Base-by-base conservation (phyloP, 306 rosid species). In the Cucurbita argyrosperma region DNA sequence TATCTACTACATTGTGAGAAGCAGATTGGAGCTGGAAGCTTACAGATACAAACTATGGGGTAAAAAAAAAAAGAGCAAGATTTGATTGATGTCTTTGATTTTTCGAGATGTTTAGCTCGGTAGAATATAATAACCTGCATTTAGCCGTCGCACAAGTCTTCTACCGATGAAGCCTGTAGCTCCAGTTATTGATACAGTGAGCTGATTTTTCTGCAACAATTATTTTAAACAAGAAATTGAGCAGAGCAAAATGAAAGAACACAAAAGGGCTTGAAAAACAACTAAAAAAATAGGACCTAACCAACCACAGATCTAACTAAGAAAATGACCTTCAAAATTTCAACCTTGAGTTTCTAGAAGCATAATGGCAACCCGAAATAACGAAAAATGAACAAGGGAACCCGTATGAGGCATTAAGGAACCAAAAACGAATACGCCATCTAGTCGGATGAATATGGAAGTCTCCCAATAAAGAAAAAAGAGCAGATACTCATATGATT, bases 131-230 rank as follows among this genome's bases (percentile, higher is more conserved):
- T 83, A 63, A 95, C 99, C 99, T 87, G 96, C 87, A 21, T 83
- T 87, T 45, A 95, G 88, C 87, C 89, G 84, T 79, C 88, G 96
- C 82, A 95, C 99, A 87, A 95, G 82, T 81, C 91, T 87, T 85
- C 76, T 85, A 79, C 99, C 97, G 13, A 95, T 84, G 81, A 91
- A 95, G 60, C 99, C 99, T 7, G 99, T 95, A 59, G 97, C 99
- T 83, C 99, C 97, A 64, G 99, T 95, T 73, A 95, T 72, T 46
- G 97, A 91, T 77, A 94, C 78, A 51, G 86, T 85, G 90, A 90
- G 83, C 78, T 84, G 83, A 79, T 79, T 82, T 76, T 79, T 87
- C 92, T 81, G 84, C 81, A 83, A 85, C 84, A 84, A 11, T 71
- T 72, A 65, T 46, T 40, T n/a, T 10, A 10, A n/a, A n/a, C 18